A percentile compares a stretch with the other conserved stretches of the same genome.
phyloP scores from a whole-genome alignment of 2,329 filamentous ascomycete genomes.

The Penicillium sp. region DNA sequence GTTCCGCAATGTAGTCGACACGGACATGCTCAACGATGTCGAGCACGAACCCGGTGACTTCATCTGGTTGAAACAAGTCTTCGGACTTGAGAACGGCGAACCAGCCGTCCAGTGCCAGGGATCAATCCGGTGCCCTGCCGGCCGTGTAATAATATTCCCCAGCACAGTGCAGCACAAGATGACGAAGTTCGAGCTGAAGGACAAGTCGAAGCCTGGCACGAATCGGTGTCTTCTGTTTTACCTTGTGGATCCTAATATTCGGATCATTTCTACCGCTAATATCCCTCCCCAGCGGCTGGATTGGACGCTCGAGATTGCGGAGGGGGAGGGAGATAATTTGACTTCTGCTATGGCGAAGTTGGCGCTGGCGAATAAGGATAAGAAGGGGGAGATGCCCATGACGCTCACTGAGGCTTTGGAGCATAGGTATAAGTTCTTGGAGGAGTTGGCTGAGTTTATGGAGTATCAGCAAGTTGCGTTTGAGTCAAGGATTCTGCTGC shows the following conservation, averaged over 20 bases:
- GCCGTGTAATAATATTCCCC: constrained; percentile 28
- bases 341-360: constrained; percentile 17
- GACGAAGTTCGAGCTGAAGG: constrained; percentile 49
- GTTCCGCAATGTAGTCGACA: constrained; percentile 49
- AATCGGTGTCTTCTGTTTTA: constrained; percentile 57
- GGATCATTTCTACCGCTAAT: constrained; percentile 55
- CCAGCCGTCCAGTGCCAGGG: constrained; percentile 27
- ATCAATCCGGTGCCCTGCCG: constrained; percentile 15
- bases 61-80: constrained; percentile 33
- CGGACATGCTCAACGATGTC: constrained; percentile 31
- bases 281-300: constrained; percentile 53
- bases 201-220: constrained; percentile 54
- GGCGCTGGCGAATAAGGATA: constrained; percentile 21
- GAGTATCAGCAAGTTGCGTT: constrained; percentile 33
- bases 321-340: constrained; percentile 21
- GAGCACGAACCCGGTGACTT: constrained; percentile 31
- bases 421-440: constrained; percentile 26
- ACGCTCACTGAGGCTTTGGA: constrained; percentile 40
- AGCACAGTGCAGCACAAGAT: constrained; percentile 53
- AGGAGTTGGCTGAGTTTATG: constrained; percentile 26
- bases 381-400: constrained; percentile 32
- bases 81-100: constrained; percentile 26
- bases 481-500: constrained; percentile 27
- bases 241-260: constrained; percentile 58
- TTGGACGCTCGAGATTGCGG: constrained; percentile 41